Percentiles rank a stretch among this genome's conserved stretches.
phyloP scores from a whole-genome alignment of 2,329 filamentous ascomycete genomes.

The Ceratocystis colombiana region DNA sequence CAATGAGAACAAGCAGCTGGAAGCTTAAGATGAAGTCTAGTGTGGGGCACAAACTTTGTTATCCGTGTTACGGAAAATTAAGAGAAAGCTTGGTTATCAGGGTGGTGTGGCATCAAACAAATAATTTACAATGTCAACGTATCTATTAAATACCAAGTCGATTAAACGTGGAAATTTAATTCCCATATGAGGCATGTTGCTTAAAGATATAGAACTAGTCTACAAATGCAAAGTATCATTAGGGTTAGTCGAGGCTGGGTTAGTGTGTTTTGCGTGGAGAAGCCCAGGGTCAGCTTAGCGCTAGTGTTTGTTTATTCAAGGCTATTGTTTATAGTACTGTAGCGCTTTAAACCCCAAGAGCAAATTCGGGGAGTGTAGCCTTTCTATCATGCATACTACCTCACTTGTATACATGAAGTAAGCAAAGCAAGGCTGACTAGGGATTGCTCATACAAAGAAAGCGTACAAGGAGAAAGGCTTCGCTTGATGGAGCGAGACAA shows the following conservation, averaged over 20 bases:
- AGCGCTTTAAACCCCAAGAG: neutral
- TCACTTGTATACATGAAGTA: neutral
- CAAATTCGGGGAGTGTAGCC: neutral
- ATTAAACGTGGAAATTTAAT: too few species aligned
- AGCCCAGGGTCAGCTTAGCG: neutral
- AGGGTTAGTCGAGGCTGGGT: neutral
- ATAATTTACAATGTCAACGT: neutral
- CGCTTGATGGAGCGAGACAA: neutral
- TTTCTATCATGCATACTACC: neutral
- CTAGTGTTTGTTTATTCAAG: neutral
- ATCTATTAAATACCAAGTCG: neutral
- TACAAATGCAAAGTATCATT: neutral
- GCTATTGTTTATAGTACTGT: neutral
- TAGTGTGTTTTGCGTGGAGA: neutral
- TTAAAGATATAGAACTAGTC: neutral
- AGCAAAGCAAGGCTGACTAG: neutral
- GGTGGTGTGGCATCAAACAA: neutral
- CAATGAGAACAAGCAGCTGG: neutral
- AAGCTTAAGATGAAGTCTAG: neutral
- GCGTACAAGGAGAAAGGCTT: neutral
- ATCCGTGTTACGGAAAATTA: constrained; percentile 8
- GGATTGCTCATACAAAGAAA: neutral
- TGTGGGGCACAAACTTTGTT: constrained; percentile 9
- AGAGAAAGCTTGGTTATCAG: neutral
- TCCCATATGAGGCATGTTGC: neutral